Evolutionary conservation across 805 yeast species (phyloP).

Genomic region (Citeromyces matritensis): DNA sequence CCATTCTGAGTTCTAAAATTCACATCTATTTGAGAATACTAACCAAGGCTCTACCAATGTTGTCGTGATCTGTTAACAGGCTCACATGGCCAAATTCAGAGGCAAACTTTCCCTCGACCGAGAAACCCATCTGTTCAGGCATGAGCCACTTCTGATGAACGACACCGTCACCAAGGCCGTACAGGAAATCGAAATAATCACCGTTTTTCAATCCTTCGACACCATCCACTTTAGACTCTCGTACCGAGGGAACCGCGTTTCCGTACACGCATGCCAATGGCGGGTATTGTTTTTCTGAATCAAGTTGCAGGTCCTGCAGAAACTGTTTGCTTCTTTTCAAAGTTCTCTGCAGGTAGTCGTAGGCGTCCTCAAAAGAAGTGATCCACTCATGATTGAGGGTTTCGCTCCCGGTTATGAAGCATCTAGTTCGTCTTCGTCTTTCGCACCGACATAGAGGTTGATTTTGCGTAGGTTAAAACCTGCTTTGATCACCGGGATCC

Average conservation of each 20-base stretch:
- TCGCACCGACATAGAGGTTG: conserved; percentile 61
- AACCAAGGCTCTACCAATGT: conserved; percentile 56
- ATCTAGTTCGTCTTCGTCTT: conserved; percentile 47
- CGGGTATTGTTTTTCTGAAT: conserved; percentile 46
- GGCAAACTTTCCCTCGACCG: conserved; percentile 52
- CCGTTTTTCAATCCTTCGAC: conserved; percentile 53
- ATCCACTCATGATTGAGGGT: too few relatives aligned
- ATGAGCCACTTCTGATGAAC: conserved; percentile 70
- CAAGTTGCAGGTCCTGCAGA: conserved; percentile 36
- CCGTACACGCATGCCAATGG: conserved; percentile 79
- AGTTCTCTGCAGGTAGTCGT: conserved; percentile 47
- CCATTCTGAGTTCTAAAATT: too few relatives aligned
- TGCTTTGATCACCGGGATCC: conserved; percentile 77
- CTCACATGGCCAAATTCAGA: conserved; percentile 67
- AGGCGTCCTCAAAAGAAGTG: conserved; percentile 41
- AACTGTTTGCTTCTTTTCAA: conserved; percentile 45
- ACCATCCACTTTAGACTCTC: conserved; percentile 59
- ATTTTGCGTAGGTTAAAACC: conserved; percentile 64
- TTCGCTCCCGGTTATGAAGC: too few relatives aligned
- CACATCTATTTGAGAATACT: conserved; percentile 48
- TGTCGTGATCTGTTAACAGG: conserved; percentile 57
- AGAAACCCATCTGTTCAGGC: conserved; percentile 66
- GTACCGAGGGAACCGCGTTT: conserved; percentile 67
- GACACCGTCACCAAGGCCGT: conserved; percentile 92
- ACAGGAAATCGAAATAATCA: conserved; percentile 58